Evolutionary conservation across 306 rosid species (phyloP), one percentile per base, ranked within the genome.

Genomic region (Quercus dentata): DNA sequence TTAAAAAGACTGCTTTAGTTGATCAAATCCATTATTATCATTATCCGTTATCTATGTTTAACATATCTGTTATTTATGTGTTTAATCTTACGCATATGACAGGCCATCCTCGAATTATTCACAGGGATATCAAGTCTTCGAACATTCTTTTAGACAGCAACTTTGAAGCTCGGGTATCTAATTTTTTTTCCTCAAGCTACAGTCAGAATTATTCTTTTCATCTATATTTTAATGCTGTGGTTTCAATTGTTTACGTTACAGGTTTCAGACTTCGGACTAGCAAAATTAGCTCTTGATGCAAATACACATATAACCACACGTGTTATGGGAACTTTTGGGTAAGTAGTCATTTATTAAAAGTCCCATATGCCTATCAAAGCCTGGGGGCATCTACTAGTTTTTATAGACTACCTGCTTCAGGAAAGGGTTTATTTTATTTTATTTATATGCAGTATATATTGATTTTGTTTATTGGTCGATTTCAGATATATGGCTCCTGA

Each of bases 261-360:
- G 99, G 98, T 95, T 82, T 88, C 99, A 30, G 99, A 95, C 87
- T 95, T 95, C 62, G 99, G 99, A 81, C 90, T 95, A 52, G 99
- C 99, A 46, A 95, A 90, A 84, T 84, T 95, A 84, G 94, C 94
- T 44, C 87, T 86, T 69, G 98, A 92, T 63, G 85, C 90, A 77
- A 74, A 89, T 75, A 84, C 98, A 52, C 99, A 90, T 81, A 76
- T 91, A 86, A 84, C 91, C 74, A 92, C 99, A 27, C 97, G 98
- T 35, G 97, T 95, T 74, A 92, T 91, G 82, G 98, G 99, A 84
- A 95, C 99, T 56, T 95, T 95, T 76, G 99, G 99, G 99, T 92
- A 78, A 1, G 91, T 78, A 63, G 63, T 75, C 76, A 73, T 67
- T 55, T 61, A 20, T 30, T 56, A 30, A 56, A 8, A 28, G 23